A percentile compares a stretch with the other conserved stretches of the same genome.
Conservation (phyloP, 495 filamentous ascomycete species). For the Podospora pseudocomata region DNA sequence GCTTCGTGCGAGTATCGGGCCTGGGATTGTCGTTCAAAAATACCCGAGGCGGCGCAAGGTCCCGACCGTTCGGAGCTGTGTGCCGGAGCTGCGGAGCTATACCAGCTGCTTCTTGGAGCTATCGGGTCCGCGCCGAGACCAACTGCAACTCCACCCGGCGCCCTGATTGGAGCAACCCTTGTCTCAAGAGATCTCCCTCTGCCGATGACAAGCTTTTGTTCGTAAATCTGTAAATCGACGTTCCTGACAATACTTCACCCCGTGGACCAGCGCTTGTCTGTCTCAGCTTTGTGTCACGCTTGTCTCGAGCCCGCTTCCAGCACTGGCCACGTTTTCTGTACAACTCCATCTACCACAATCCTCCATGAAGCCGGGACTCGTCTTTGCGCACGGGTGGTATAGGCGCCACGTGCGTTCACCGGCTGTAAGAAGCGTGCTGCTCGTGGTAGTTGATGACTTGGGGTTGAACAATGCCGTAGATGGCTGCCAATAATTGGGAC, state of each 20-base stretch:
- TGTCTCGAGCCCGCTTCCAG: conserved; percentile 23
- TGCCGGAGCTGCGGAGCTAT: conserved; percentile 15
- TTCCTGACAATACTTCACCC: conserved; percentile 12
- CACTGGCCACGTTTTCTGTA: conserved; percentile 19
- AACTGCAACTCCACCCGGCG: background rate
- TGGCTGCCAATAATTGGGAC: conserved; percentile 17
- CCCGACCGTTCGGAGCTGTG: conserved; percentile 15
- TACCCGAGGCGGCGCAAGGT: conserved; percentile 5
- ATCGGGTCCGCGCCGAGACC: background rate
- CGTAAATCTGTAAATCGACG: conserved; percentile 6
- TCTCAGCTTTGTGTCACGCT: conserved; percentile 30
- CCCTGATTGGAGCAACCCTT: background rate
- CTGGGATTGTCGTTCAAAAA: background rate
- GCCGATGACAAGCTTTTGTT: conserved; percentile 10
- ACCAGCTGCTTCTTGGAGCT: background rate
- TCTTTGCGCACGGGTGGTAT: conserved; percentile 10
- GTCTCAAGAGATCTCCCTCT: conserved; percentile 7
- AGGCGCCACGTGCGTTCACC: conserved; percentile 23
- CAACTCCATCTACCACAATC: background rate
- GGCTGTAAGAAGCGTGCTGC: background rate
- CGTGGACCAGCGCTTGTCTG: conserved; percentile 12
- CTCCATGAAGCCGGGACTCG: background rate
- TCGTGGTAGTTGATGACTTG: background rate
- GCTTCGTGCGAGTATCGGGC: conserved; percentile 1
- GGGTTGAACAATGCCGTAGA: conserved; percentile 10